Conservation (phyloP, 2,329 filamentous ascomycete species). For the Penicillium sclerotiorum region DNA sequence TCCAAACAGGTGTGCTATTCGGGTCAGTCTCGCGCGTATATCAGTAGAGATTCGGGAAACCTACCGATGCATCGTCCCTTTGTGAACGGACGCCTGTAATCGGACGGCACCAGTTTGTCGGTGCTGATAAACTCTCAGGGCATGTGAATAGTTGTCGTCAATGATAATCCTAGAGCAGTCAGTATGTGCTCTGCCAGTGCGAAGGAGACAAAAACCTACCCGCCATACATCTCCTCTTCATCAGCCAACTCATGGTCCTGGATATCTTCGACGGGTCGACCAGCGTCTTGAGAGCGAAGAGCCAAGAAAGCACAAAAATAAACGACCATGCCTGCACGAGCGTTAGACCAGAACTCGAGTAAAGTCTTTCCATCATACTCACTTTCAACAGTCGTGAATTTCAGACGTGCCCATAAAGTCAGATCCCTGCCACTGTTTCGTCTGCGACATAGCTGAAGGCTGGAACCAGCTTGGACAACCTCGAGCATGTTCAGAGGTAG, state of each 20-base stretch:
- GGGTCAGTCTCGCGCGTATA: not conserved
- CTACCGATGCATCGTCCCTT: constrained; percentile 55
- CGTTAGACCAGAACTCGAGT: too few relatives aligned
- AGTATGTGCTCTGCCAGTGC: not conserved
- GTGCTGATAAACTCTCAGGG: constrained; percentile 58
- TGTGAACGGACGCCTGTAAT: constrained; percentile 58
- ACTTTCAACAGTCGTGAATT: constrained; percentile 60
- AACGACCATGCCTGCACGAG: constrained; percentile 60
- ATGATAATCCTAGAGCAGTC: constrained; percentile 50
- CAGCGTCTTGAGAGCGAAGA: constrained; percentile 59
- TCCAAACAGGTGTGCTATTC: constrained; percentile 61
- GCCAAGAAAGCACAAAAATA: constrained; percentile 61
- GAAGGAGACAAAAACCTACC: constrained; percentile 36
- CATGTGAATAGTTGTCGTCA: constrained; percentile 56
- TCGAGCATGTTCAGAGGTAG: constrained; percentile 53
- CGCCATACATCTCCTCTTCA: constrained; percentile 54
- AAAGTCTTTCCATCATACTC: too few relatives aligned
- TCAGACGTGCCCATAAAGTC: constrained; percentile 57
- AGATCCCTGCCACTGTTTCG: constrained; percentile 42
- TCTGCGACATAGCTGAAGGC: constrained; percentile 43
- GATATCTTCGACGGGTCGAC: constrained; percentile 41
- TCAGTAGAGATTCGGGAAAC: too few relatives aligned
- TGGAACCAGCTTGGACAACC: constrained; percentile 39
- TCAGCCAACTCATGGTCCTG: constrained; percentile 54
- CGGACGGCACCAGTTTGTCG: constrained; percentile 54